These are phyloP conservation scores for Suillus brevipes DNA, from an alignment of 768 basidiomycete genomes.

Conservation along the genomic window DNA sequence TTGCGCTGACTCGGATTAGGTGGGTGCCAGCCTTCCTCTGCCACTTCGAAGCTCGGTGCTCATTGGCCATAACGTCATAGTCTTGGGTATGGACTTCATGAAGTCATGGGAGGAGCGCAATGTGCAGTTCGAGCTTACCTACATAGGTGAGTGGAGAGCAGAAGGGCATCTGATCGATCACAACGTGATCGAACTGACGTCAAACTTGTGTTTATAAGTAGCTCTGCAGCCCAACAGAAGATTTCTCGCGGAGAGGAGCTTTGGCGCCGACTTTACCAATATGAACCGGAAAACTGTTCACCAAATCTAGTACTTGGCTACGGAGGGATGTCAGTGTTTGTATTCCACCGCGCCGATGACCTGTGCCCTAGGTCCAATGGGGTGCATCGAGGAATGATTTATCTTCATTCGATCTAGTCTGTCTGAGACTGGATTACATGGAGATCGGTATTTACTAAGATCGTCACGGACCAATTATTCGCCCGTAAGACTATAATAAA, in stretches of 20 bases:
- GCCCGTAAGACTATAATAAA: not conserved
- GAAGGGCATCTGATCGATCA: too few species aligned
- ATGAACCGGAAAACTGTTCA: too few species aligned
- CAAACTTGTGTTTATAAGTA: too few species aligned
- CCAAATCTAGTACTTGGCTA: too few species aligned
- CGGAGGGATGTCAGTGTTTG: too few species aligned
- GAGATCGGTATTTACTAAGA: not conserved
- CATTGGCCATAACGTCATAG: not conserved
- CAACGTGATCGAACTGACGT: too few species aligned
- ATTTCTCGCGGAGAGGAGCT: not conserved
- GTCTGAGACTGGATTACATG: slow-evolving; percentile 6
- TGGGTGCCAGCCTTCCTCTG: slow-evolving; percentile 56
- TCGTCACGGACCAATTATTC: not conserved
- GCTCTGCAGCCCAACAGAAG: not conserved
- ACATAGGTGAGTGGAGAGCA: not conserved
- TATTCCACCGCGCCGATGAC: not conserved
- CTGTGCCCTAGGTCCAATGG: not conserved
- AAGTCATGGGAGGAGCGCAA: not conserved
- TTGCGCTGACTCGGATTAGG: too few species aligned
- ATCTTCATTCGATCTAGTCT: too few species aligned
- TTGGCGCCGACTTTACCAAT: not conserved
- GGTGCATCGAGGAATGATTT: not conserved
- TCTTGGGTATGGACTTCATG: not conserved
- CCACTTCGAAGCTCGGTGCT: slow-evolving; percentile 51
- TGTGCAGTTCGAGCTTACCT: not conserved